Base-by-base conservation (phyloP, 768 basidiomycete species). In the Crepidotus variabilis region DNA sequence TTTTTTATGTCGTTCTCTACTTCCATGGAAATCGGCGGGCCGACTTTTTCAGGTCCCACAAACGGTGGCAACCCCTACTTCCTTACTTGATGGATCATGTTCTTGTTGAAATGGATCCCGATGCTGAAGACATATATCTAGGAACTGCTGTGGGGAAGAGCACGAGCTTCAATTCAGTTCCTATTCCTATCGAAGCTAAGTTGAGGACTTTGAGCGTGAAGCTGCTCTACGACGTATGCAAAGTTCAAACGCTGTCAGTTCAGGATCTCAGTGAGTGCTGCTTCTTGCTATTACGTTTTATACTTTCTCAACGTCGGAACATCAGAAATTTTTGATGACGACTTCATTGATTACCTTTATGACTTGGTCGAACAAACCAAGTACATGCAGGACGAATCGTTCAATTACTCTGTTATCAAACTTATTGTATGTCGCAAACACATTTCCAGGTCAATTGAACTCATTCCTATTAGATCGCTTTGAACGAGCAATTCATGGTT, bases 401-500 rank as follows among this genome's bases (percentile, higher is more conserved):
- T 98, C 72, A 98, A 98, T 65, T 98, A 98, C 68, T 87, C 91
- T 0, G 87, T 98, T 35, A 95, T 99, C 69, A 95, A 95, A 67
- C 78, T 98, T 33, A 86, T 98, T 59, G 95, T 95, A 63, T 68
- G 88, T 70, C 6, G 18, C 3, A 18, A 16, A 18, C 8, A 51
- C 20, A n/a, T 55, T 34, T 50, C 13, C 51, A 53, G 9, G 28
- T 14, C 22, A 45, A 0, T n/a, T 51, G 10, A 50, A 21, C 57
- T 55, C 16, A 60, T 14, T 9, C 39, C 32, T 20, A 7, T 1
- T 64, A 95, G 93, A 87, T 94, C 32, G 87, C 94, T 0, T 77
- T 99, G 28, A 99, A 98, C 65, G 96, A 99, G 68, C 95, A 98
- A 71, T 99, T 96, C 72, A 99, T 99, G 96, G 94, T 98, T 5